Evolutionary conservation across 176 grass and related monocot genomes (phyloP), one percentile per base, ranked within the genome.

Genomic region (Secale cereale): DNA sequence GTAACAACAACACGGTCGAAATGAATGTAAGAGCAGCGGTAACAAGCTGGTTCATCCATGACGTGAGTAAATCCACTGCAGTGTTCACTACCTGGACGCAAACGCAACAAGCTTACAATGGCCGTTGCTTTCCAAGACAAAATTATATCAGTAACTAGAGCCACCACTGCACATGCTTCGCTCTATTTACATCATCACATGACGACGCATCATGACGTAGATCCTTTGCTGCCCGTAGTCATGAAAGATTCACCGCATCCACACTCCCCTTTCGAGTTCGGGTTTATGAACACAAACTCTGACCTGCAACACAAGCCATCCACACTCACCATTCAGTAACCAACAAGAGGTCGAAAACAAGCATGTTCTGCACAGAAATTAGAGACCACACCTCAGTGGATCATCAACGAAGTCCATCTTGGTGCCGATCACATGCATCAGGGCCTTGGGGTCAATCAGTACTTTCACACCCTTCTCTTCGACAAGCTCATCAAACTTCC

Each of bases 401-500:
- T 95, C 93, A 1, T 95, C 87, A 22, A 89, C 81, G 74, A 88
- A 95, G 78, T 98, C 91, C 93, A 98, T 98, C 85, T 95, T 95
- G 62, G 93, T 98, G 66, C 95, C 91, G 0, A 98, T 95, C 29
- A 95, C 95, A 90, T 98, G 95, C 91, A 98, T 93, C 36, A 95
- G 86, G 78, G 93, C 95, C 74, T 98, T 98, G 27, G 93, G 95
- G 36, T 98, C 93, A 6, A 98, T 89, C 70, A 98, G 85, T 45
- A 98, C 89, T 82, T 95, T 92, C n/a, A 98, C 95, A 40, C 95
- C 95, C 59, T 92, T 95, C 20, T 95, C 95, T 78, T 95, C 89
- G 2, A 95, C 89, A 77, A 95, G 77, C 79, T 95, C 95, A 59
- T 95, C 95, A 81, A 93, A 95, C 83, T 89, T 93, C 16, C 87